Conservation (phyloP, 768 basidiomycete genomes). For the Punctularia strigosozonata region DNA sequence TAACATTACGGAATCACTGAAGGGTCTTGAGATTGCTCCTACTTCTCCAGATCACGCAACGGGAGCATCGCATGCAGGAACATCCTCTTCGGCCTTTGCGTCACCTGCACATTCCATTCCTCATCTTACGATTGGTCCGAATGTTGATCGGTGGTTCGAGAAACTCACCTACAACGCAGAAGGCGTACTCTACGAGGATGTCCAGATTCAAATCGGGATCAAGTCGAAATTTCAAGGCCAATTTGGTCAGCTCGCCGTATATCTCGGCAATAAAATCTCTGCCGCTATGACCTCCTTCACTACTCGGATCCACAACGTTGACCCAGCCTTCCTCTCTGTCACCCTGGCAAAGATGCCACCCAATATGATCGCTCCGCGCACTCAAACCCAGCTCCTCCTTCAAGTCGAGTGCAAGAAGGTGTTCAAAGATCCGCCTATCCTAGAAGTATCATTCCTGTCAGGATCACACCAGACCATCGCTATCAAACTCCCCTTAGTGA, state of each 20-base stretch:
- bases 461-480: conserved; percentile 84
- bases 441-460: conserved; percentile 84
- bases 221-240: conserved; percentile 96
- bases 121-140: conserved; percentile 33
- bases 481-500: conserved; percentile 72
- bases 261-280: conserved; percentile 91
- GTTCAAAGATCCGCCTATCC: conserved; percentile 65
- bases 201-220: conserved; percentile 89
- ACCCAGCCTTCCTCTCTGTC: conserved; percentile 66
- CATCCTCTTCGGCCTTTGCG: conserved; percentile 1
- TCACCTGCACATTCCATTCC: too few species aligned
- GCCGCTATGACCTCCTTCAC: conserved; percentile 88
- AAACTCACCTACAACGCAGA: conserved; percentile 71
- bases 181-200: conserved; percentile 91
- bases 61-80: conserved; percentile 3
- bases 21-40: conserved; percentile 64
- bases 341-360: conserved; percentile 89
- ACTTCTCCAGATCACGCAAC: conserved; percentile 7
- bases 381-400: conserved; percentile 86
- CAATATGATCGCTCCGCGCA: conserved; percentile 64
- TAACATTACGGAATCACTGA: conserved; percentile 62
- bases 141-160: conserved; percentile 83
- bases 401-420: conserved; percentile 91
- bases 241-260: conserved; percentile 86
- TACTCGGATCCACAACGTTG: conserved; percentile 60